A percentile compares a stretch with the other conserved stretches of the same genome.
Evolutionary conservation across 352 stramenopile species (phyloP).

Genomic region (Pilasporangium apinafurcum): DNA sequence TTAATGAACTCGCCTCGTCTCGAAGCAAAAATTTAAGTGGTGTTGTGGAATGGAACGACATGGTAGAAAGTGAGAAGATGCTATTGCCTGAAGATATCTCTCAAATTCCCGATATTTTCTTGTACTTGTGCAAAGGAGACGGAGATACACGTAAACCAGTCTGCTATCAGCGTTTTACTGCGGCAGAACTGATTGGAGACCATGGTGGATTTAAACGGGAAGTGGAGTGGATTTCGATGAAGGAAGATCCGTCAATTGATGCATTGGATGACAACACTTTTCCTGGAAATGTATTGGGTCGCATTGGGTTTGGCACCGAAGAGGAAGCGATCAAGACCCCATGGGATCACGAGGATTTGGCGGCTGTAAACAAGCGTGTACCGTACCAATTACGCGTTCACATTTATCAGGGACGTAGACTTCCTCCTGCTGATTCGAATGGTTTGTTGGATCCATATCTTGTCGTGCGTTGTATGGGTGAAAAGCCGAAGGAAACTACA

Average conservation of each 20-base stretch:
- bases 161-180: constrained; percentile 76
- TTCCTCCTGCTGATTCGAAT: constrained; percentile 81
- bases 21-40: constrained; percentile 69
- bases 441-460: constrained; percentile 82
- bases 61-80: constrained; percentile 74
- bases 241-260: constrained; percentile 79
- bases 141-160: constrained; percentile 53
- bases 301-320: constrained; percentile 68
- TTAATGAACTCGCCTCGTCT: constrained; percentile 54
- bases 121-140: constrained; percentile 79
- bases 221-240: constrained; percentile 71
- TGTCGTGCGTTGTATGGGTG: constrained; percentile 71
- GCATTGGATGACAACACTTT: constrained; percentile 72
- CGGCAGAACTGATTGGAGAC: constrained; percentile 62
- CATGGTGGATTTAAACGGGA: constrained; percentile 42
- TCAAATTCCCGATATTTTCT: constrained; percentile 85
- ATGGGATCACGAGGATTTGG: constrained; percentile 47
- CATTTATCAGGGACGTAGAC: constrained; percentile 73
- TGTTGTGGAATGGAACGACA: constrained; percentile 79
- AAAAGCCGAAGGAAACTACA: constrained; percentile 66
- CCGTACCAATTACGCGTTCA: constrained; percentile 81
- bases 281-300: constrained; percentile 76
- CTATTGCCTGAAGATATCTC: constrained; percentile 56
- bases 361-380: constrained; percentile 69
- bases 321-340: constrained; percentile 51